Evolutionary conservation across 768 basidiomycete genomes (phyloP).

Genomic region (Boletus speciosus): DNA sequence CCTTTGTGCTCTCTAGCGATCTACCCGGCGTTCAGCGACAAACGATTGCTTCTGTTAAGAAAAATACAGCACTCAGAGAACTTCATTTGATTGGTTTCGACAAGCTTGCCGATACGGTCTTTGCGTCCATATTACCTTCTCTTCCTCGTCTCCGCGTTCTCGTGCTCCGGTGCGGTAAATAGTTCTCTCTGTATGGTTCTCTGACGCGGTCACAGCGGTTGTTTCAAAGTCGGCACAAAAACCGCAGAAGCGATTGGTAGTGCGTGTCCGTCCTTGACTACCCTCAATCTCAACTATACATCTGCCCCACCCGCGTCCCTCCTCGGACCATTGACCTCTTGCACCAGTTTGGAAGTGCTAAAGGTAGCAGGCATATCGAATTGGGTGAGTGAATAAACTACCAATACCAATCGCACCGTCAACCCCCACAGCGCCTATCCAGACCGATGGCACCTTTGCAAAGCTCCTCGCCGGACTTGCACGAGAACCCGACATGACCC

Average conservation of each 20-base stretch:
- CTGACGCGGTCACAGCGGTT: constrained; percentile 44
- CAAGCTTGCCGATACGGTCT: constrained; percentile 48
- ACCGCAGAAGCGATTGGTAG: constrained; percentile 44
- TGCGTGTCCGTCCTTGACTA: constrained; percentile 41
- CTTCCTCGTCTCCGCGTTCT: constrained; percentile 46
- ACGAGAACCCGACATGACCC: constrained; percentile 21
- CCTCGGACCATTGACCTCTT: constrained; percentile 36
- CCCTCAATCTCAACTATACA: constrained; percentile 62
- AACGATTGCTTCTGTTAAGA: constrained; percentile 46
- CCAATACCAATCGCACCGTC: background rate
- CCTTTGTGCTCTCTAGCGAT: constrained; percentile 44
- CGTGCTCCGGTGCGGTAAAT: constrained; percentile 48
- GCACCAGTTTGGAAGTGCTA: constrained; percentile 46
- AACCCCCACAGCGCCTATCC: background rate
- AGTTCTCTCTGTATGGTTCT: constrained; percentile 2
- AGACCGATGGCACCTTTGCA: constrained; percentile 58
- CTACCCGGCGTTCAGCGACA: constrained; percentile 50
- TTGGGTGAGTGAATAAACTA: constrained; percentile 43
- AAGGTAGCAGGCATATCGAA: constrained; percentile 61
- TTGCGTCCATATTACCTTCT: constrained; percentile 47
- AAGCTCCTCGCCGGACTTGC: constrained; percentile 37
- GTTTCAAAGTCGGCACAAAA: constrained; percentile 51
- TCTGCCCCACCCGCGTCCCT: constrained; percentile 48
- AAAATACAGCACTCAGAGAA: constrained; percentile 35
- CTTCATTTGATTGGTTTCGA: constrained; percentile 51